Evolutionary conservation across 441 rosid species (phyloP).

Genomic region (Croton setiger): DNA sequence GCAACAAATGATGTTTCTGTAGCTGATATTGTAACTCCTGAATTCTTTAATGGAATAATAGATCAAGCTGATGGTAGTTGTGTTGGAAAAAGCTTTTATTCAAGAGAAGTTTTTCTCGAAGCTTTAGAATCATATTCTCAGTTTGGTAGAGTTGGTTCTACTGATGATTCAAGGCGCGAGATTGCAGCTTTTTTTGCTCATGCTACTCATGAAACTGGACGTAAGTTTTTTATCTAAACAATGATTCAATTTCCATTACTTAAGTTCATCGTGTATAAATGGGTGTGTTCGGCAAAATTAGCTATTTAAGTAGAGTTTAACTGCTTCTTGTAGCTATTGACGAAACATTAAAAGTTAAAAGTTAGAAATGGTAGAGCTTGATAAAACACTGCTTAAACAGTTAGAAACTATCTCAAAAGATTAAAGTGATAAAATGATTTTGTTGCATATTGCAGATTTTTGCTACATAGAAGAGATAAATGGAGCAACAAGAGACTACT

Average conservation of each 20-base stretch:
- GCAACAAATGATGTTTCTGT: too few relatives aligned
- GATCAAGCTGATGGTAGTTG: slow-evolving; percentile 40
- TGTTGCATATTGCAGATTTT: slow-evolving; percentile 35
- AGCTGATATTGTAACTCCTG: slow-evolving; percentile 35
- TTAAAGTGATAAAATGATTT: background rate
- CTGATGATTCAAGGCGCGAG: slow-evolving; percentile 57
- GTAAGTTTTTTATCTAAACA: slow-evolving; percentile 19
- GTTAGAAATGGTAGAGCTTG: too few relatives aligned
- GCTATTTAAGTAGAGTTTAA: too few relatives aligned
- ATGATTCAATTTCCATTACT: too few relatives aligned
- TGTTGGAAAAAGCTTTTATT: slow-evolving; percentile 51
- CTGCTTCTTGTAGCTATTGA: too few relatives aligned
- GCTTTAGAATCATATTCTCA: slow-evolving; percentile 38
- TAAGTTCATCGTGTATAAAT: too few relatives aligned
- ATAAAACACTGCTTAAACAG: too few relatives aligned
- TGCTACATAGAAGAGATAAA: slow-evolving; percentile 52
- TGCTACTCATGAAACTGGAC: slow-evolving; percentile 62
- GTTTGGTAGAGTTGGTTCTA: slow-evolving; percentile 46
- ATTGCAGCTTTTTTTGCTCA: slow-evolving; percentile 76
- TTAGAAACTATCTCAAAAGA: slow-evolving; percentile 13
- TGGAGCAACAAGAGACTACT: slow-evolving; percentile 43
- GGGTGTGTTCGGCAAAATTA: too few relatives aligned
- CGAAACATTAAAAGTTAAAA: too few relatives aligned
- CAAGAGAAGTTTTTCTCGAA: slow-evolving; percentile 36
- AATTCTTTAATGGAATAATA: slow-evolving; percentile 48